Evolutionary conservation across 2,329 filamentous ascomycete genomes (phyloP).

Genomic region (Penicillium expansum): DNA sequence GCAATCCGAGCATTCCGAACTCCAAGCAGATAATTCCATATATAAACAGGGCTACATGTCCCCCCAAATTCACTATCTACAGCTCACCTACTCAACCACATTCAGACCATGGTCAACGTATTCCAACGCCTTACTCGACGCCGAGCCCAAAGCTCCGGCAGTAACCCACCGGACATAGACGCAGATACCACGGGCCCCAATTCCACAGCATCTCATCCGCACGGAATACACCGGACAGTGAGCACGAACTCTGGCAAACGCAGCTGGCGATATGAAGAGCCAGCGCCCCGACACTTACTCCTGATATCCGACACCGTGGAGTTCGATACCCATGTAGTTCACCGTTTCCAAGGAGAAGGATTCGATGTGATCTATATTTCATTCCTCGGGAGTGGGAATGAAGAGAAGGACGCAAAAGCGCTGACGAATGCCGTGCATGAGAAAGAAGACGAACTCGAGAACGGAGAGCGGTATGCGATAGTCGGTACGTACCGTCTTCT

Average conservation of each 20-base stretch:
- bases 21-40: too few species aligned
- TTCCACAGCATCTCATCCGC: not conserved
- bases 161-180: not conserved
- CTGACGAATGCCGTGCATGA: slow-evolving; percentile 50
- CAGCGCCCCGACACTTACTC: slow-evolving; percentile 26
- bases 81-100: not conserved
- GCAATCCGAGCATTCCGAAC: not conserved
- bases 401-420: slow-evolving; percentile 50
- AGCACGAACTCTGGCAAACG: slow-evolving; percentile 20
- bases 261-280: slow-evolving; percentile 13
- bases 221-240: slow-evolving; percentile 11
- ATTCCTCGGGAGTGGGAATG: slow-evolving; percentile 31
- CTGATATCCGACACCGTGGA: slow-evolving; percentile 31
- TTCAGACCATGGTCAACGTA: slow-evolving; percentile 20
- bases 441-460: slow-evolving; percentile 53
- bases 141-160: slow-evolving; percentile 15
- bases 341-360: slow-evolving; percentile 57
- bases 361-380: slow-evolving; percentile 57
- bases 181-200: slow-evolving; percentile 4
- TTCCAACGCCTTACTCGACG: slow-evolving; percentile 19
- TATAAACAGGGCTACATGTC: not conserved
- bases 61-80: not conserved
- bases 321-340: slow-evolving; percentile 53
- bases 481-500: slow-evolving; percentile 47
- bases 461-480: slow-evolving; percentile 57